A percentile compares a stretch with the other conserved stretches of the same genome.
phyloP scores from a whole-genome alignment of 306 rosid genomes.

The Trichosanthes cucumerina region DNA sequence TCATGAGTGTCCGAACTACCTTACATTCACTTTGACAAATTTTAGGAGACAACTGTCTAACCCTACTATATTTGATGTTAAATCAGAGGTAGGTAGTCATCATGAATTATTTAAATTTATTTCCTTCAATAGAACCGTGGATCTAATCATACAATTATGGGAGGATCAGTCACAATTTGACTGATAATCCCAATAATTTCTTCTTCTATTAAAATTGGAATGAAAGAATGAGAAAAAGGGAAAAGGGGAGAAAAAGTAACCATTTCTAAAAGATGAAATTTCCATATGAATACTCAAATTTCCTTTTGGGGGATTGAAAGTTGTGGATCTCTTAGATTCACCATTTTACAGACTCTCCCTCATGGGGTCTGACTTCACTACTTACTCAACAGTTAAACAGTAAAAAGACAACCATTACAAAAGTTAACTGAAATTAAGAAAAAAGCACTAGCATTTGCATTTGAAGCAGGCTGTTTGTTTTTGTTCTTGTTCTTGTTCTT shows the following conservation, averaged over 20 bases:
- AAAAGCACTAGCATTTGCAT: background rate
- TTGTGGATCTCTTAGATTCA: slow-evolving; percentile 7
- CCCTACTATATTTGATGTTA: too few relatives aligned
- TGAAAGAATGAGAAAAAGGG: background rate
- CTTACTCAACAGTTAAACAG: background rate
- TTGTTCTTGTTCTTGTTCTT: background rate
- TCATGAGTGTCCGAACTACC: too few relatives aligned
- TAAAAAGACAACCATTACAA: background rate
- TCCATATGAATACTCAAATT: background rate
- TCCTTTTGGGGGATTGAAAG: background rate
- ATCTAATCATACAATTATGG: too few relatives aligned
- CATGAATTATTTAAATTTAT: too few relatives aligned
- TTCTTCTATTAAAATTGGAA: too few relatives aligned
- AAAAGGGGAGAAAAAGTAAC: background rate
- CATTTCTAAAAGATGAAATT: background rate
- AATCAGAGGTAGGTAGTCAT: too few relatives aligned
- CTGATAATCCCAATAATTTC: too few relatives aligned
- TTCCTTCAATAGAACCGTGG: too few relatives aligned
- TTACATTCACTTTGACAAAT: too few relatives aligned
- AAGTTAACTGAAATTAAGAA: background rate
- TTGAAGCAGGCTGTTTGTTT: background rate
- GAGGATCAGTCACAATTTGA: too few relatives aligned
- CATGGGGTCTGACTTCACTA: background rate
- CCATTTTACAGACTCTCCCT: slow-evolving; percentile 8
- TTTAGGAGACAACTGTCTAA: too few relatives aligned